Conservation (phyloP, 106 monocot genomes). For the Alisma plantagoaquatica region DNA sequence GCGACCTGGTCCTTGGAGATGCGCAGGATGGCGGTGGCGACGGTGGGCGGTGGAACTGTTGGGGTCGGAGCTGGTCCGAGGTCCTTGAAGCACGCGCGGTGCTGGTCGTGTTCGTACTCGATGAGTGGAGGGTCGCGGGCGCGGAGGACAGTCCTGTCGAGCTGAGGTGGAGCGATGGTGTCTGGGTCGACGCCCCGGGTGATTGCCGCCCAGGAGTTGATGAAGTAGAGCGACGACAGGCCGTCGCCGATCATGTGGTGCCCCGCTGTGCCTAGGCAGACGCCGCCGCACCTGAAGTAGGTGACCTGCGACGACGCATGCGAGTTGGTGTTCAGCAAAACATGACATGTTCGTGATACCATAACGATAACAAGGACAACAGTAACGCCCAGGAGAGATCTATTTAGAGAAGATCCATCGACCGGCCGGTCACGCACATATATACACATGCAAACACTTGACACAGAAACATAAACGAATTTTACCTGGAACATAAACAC, state of each 20-base stretch:
- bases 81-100: slow-evolving; percentile 6
- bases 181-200: slow-evolving; percentile 11
- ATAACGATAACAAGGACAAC: background rate
- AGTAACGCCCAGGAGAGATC: background rate
- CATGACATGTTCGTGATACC: background rate
- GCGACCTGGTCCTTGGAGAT: slow-evolving; percentile 29
- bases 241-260: slow-evolving; percentile 54
- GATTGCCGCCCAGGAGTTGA: slow-evolving; percentile 47
- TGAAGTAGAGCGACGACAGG: slow-evolving; percentile 30
- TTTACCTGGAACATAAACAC: slow-evolving; percentile 39
- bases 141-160: slow-evolving; percentile 38
- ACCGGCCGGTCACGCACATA: background rate
- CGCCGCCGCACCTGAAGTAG: slow-evolving; percentile 51
- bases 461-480: too few species aligned
- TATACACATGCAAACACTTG: too few species aligned
- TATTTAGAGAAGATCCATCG: background rate
- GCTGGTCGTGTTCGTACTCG: slow-evolving; percentile 25
- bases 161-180: slow-evolving; percentile 15
- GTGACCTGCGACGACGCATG: slow-evolving; percentile 29
- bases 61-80: background rate
- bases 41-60: background rate
- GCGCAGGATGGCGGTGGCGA: slow-evolving; percentile 16
- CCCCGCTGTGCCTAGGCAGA: slow-evolving; percentile 27
- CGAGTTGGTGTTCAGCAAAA: background rate
- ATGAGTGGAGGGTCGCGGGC: slow-evolving; percentile 26